Conservation (phyloP, 495 filamentous ascomycete species). For the Pyronema domesticum region DNA sequence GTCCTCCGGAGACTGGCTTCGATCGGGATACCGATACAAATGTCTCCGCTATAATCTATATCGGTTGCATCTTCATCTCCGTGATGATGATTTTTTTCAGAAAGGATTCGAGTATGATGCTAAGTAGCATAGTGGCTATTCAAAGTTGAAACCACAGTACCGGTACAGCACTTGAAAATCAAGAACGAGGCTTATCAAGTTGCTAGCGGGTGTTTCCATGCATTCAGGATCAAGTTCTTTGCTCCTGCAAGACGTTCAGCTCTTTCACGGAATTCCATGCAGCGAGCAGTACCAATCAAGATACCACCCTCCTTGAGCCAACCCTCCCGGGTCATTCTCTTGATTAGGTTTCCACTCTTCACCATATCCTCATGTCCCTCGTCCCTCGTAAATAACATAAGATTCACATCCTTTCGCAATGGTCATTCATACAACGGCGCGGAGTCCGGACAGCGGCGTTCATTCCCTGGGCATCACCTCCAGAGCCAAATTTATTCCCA, state of each 20-base stretch:
- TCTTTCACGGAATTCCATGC: constrained; percentile 74
- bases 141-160: too few species aligned
- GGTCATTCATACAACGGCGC: constrained; percentile 84
- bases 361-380: constrained; percentile 94
- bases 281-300: constrained; percentile 86
- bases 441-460: constrained; percentile 82
- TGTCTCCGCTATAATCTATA: too few species aligned
- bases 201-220: too few species aligned
- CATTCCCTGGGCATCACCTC: constrained; percentile 97
- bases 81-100: too few species aligned
- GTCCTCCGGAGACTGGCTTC: too few species aligned
- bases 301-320: constrained; percentile 91
- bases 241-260: constrained; percentile 64
- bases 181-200: too few species aligned
- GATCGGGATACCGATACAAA: too few species aligned
- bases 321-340: constrained; percentile 75
- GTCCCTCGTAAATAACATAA: constrained; percentile 85
- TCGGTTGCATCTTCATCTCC: too few species aligned
- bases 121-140: too few species aligned
- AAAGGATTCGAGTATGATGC: too few species aligned
- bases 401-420: constrained; percentile 74
- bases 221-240: constrained; percentile 80
- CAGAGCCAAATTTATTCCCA: too few species aligned
- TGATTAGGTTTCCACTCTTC: constrained; percentile 70
- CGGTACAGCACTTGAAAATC: too few species aligned